Evolutionary conservation across 352 stramenopile species (phyloP).

Genomic region (Thalassiosira sp.): DNA sequence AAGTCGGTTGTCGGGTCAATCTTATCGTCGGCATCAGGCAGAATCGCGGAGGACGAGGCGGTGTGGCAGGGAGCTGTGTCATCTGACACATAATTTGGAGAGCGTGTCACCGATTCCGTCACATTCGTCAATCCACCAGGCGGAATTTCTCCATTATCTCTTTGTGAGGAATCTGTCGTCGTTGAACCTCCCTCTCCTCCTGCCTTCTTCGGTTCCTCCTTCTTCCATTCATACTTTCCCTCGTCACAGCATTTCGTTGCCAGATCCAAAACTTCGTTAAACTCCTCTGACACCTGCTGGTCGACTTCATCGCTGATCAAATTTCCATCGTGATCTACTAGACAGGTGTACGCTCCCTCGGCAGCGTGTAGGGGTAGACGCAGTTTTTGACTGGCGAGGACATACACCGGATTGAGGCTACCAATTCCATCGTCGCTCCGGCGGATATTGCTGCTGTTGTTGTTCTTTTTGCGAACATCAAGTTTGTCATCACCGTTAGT

Average conservation of each 20-base stretch:
- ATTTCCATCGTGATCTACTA: slow-evolving; percentile 69
- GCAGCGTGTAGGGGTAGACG: slow-evolving; percentile 43
- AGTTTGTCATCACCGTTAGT: neutral
- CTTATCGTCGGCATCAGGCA: neutral
- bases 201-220: too few species aligned
- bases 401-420: slow-evolving; percentile 63
- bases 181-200: neutral
- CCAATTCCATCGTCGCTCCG: slow-evolving; percentile 17
- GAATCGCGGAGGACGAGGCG: neutral
- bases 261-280: slow-evolving; percentile 74
- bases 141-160: neutral
- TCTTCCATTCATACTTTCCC: slow-evolving; percentile 35
- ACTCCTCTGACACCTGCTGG: slow-evolving; percentile 56
- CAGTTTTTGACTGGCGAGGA: slow-evolving; percentile 57
- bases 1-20: slow-evolving; percentile 38
- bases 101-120: neutral
- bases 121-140: neutral
- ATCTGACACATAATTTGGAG: slow-evolving; percentile 40
- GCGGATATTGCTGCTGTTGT: slow-evolving; percentile 8
- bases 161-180: neutral
- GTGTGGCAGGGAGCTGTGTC: slow-evolving; percentile 11
- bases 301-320: slow-evolving; percentile 62
- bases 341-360: slow-evolving; percentile 33
- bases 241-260: slow-evolving; percentile 53
- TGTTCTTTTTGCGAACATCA: neutral